Evolutionary conservation across 441 rosid genomes (phyloP), one percentile per base, ranked within the genome.

Genomic region (Dalechampia spathulata): DNA sequence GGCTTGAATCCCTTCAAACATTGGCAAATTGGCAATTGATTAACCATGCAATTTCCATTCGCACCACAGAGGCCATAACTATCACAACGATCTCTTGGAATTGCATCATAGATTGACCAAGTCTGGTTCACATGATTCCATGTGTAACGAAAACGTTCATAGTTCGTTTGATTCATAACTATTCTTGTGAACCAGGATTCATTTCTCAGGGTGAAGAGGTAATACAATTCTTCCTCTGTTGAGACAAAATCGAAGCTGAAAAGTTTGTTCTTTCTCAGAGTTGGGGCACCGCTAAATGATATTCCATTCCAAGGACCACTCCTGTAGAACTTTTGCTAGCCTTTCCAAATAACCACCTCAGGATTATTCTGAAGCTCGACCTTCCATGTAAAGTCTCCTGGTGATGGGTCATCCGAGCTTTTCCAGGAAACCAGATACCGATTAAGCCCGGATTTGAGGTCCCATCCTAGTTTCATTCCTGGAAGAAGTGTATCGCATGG

Each of bases 381-480:
- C 3, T 63, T 68, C 70, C 65, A 72, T 19, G 50, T 63, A 8
- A 77, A 70, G 32, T 62, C 77, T 17, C 77, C 69, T 0, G 66
- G 45, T 39, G 82, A 71, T 51, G 82, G 79, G 49, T 77, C 78
- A 23, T 45, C 58, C 10, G 55, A 19, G 58, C 47, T 69, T 52
- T 69, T 77, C 78, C 75, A 77, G 5, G 78, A 66, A 11, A 68
- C 8, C 6, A 77, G 40, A 20, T 43, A 53, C 17, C 75, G 40
- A 17, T 66, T 22, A 15, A 66, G 26, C 30, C 69, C 62, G 1
- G 65, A 68, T 44, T 36, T 71, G 0, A 55, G 46, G 37, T 77
- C 77, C 72, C 70, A 59, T 19, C 79, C 77, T 4, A 74, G 56
- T 45, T 74, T 74, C 77, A 72, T 78, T 25, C 58, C 71, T 1